Evolutionary conservation across 352 stramenopile genomes (phyloP), one percentile per base, ranked within the genome.

Genomic region (Lagenidium sp.): DNA sequence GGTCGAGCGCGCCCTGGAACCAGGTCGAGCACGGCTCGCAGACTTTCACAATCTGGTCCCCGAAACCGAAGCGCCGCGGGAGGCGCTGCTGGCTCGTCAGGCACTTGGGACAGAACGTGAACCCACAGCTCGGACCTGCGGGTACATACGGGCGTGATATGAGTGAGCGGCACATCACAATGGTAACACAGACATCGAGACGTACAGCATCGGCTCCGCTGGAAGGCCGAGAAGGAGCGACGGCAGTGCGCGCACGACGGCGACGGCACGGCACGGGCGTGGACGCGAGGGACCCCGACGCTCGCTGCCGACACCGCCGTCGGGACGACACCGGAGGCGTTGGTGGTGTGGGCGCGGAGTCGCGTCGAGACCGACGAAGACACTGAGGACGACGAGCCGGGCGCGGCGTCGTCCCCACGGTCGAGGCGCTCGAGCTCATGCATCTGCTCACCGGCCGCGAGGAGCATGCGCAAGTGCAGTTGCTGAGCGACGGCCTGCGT

Each of bases 151-250:
- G n/a, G n/a, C n/a, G n/a, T n/a, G n/a, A n/a, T n/a, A n/a, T n/a
- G n/a, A n/a, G n/a, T n/a, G n/a, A n/a, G n/a, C n/a, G n/a, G n/a
- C n/a, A n/a, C n/a, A n/a, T n/a, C n/a, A n/a, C n/a, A n/a, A n/a
- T n/a, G n/a, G n/a, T n/a, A n/a, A n/a, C n/a, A n/a, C n/a, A n/a
- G n/a, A n/a, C n/a, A n/a, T n/a, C n/a, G n/a, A n/a, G 15, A 47
- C 15, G 53, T 46, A 56, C 77, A 89, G 30, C 77, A 65, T 32
- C 63, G 66, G 31, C 68, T 76, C 21, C 76, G 77, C 40, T 85
- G 64, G 46, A 89, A 89, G 4, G 77, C 57, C 26, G 67, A 77
- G 44, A 89, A 86, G 22, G 63, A 86, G 30, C 79, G 79, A 21
- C 46, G 53, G 50, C 77, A 89, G 25, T 64, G 60, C 23, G 29